Base-by-base conservation (phyloP, 768 basidiomycete species). In the Pleurotus citrinopileatus region DNA sequence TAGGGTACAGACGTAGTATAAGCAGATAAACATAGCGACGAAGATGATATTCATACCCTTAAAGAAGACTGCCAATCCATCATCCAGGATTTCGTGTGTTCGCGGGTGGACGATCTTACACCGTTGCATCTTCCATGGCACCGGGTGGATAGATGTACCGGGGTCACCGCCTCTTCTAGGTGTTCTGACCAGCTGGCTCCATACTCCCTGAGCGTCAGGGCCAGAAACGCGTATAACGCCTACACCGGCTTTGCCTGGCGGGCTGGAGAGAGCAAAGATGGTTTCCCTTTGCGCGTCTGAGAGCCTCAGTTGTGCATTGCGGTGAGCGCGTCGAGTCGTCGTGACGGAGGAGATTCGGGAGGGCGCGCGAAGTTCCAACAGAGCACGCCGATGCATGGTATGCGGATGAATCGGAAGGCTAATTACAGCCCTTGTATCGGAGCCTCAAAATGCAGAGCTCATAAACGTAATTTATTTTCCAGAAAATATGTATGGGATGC, bases 191-290 rank as follows among this genome's bases (percentile, higher is more conserved):
- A 93, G 75, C 3, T 61, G 65, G 29, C 70, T 67, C 82, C 86
- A 89, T 1, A 91, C 89, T 0, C 70, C 59, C 19, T 77, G 65
- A 0, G 84, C 86, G 40, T 83, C 81, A 1, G 90, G 89, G 0
- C 94, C 94, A 2, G 92, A 94, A 7, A 96, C 73, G 55, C 94
- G 79, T 48, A 95, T 71, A 34, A 96, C 84, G 1, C 86, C 91
- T 15, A 96, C 79, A 13, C 93, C 94, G 3, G 81, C 91, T 57
- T 86, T 92, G 1, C 92, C 94, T 2, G 88, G 83, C 1, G 93
- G 90, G 0, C 92, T 94, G 0, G 93, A 91, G 23, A 94, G 76
- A 1, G 93, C 94, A 64, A 89, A 96, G 42, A 96, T 91, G 2
- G 94, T 95, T 20, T 68, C 62, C n/a, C 77, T 73, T 64, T 91